These are phyloP conservation scores for Hypoxylon sp. DNA, from an alignment of 2,329 filamentous ascomycete species.

Conservation along the genomic window DNA sequence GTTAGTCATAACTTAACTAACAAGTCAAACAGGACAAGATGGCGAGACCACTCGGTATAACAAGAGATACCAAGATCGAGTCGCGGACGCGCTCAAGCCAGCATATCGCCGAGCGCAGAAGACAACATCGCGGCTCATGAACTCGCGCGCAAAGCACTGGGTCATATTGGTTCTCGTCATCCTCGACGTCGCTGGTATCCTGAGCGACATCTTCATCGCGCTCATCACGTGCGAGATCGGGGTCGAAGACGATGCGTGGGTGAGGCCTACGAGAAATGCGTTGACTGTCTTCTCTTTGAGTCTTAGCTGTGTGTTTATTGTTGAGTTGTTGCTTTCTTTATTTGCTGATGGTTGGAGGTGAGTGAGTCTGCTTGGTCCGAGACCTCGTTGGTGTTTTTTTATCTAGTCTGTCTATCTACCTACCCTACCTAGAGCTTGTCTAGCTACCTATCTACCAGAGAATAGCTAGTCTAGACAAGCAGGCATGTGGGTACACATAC, in stretches of 20 bases:
- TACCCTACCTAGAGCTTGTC: too few species aligned
- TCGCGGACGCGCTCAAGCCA: conserved; percentile 17
- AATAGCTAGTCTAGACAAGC: too few species aligned
- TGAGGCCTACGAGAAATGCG: conserved; percentile 46
- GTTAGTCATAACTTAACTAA: too few species aligned
- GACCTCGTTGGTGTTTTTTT: too few species aligned
- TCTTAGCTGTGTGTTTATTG: conserved; percentile 71
- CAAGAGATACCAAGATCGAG: background rate
- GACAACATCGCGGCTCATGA: conserved; percentile 40
- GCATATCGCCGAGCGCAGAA: conserved; percentile 22
- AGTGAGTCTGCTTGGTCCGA: too few species aligned
- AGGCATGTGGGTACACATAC: too few species aligned
- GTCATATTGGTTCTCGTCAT: conserved; percentile 54
- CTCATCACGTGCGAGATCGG: conserved; percentile 59
- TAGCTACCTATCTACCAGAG: background rate
- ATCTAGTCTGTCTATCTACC: too few species aligned
- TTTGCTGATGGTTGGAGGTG: conserved; percentile 70
- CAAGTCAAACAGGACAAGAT: conserved; percentile 17
- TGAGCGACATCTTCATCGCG: conserved; percentile 58
- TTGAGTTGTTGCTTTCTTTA: conserved; percentile 66
- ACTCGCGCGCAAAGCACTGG: conserved; percentile 56
- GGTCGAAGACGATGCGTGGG: conserved; percentile 53
- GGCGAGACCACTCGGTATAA: conserved; percentile 11
- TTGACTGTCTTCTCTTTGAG: conserved; percentile 63
- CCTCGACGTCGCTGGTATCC: conserved; percentile 55